A percentile compares a stretch with the other conserved stretches of the same genome.
Conservation (phyloP, 768 basidiomycete species). For the Russula sp. region DNA sequence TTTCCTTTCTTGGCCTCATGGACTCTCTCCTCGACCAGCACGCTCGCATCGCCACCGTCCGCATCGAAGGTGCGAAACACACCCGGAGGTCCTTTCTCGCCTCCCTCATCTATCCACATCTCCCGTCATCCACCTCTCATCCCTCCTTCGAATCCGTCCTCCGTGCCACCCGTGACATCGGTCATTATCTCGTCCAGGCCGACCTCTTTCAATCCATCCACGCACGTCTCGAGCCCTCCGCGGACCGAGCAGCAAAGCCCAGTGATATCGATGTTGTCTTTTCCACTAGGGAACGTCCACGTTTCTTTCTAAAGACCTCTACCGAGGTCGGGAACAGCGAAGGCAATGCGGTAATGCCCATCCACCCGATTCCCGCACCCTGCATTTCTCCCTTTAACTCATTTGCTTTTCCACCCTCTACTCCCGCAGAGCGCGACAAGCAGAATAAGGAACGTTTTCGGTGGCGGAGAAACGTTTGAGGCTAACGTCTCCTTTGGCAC, state of each 20-base stretch:
- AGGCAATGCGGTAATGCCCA: constrained; percentile 72
- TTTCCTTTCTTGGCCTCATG: constrained; percentile 8
- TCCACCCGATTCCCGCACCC: background rate
- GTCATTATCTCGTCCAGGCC: constrained; percentile 57
- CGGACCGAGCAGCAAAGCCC: constrained; percentile 42
- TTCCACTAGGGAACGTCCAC: constrained; percentile 64
- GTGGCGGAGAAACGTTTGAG: constrained; percentile 83
- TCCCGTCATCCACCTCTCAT: constrained; percentile 27
- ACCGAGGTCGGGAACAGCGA: constrained; percentile 94
- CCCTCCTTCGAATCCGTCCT: constrained; percentile 59
- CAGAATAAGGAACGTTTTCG: constrained; percentile 80
- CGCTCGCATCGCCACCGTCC: constrained; percentile 65
- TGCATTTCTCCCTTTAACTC: background rate
- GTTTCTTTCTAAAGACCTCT: constrained; percentile 70
- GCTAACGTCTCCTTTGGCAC: constrained; percentile 81
- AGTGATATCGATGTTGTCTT: constrained; percentile 78
- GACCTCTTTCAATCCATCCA: constrained; percentile 71
- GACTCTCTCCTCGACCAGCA: constrained; percentile 43
- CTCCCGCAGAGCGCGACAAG: constrained; percentile 60
- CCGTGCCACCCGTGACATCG: constrained; percentile 58
- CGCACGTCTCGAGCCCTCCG: constrained; percentile 52
- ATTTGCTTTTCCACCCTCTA: constrained; percentile 20
- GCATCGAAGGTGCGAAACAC: constrained; percentile 65
- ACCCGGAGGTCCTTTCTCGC: constrained; percentile 78
- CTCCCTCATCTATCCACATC: constrained; percentile 65